phyloP scores from a whole-genome alignment of 78 protist genomes.

The Chrysochromulina parva region DNA sequence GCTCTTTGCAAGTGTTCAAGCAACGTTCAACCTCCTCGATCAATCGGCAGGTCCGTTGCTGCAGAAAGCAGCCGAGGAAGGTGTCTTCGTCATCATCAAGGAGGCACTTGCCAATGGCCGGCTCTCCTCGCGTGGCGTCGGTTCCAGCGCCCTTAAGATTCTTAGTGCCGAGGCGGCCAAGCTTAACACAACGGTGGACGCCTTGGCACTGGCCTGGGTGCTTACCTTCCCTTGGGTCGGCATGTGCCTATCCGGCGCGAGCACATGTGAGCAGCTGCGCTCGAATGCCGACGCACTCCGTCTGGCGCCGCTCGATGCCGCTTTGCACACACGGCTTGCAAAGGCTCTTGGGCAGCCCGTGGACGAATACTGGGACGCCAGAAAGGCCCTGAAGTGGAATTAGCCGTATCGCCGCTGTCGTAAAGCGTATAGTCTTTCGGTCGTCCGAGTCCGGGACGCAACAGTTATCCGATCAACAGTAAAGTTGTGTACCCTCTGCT shows the following conservation, averaged over 20 bases:
- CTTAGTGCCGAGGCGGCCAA: neutral
- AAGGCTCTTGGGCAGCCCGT: neutral
- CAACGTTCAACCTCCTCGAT: slow-evolving; percentile 17
- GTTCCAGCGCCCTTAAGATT: neutral
- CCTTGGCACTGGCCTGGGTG: slow-evolving; percentile 11
- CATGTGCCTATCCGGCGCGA: slow-evolving; percentile 1
- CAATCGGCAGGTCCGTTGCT: neutral
- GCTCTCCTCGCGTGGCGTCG: neutral
- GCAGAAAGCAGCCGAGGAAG: neutral
- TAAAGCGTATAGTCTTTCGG: no score
- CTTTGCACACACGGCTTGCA: neutral
- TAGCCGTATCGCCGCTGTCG: neutral
- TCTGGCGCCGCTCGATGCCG: neutral
- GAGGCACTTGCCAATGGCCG: slow-evolving; percentile 21
- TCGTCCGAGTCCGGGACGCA: no score
- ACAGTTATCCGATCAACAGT: no score
- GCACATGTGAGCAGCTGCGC: neutral
- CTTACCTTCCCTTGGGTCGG: neutral
- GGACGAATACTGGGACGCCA: neutral
- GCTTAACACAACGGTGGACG: neutral
- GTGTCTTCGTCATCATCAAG: neutral
- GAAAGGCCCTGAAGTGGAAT: neutral
- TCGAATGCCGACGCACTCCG: neutral
- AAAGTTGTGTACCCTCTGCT: no score
- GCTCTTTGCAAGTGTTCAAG: neutral